phyloP scores from a whole-genome alignment of 1,284 basidiomycete species.

The Sanghuangporus weigelae region DNA sequence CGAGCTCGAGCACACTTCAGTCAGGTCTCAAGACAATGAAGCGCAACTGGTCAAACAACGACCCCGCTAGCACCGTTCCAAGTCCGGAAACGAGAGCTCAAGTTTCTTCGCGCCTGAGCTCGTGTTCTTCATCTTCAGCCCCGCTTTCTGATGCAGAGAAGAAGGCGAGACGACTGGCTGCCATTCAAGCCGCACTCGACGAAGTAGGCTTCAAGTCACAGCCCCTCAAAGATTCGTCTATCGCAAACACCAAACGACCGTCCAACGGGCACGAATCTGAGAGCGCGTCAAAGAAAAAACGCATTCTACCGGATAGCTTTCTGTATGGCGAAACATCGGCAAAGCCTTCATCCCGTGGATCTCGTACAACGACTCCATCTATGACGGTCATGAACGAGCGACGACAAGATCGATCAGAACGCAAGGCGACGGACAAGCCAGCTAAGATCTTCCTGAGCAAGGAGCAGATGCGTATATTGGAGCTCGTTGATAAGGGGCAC shows the following conservation, averaged over 20 bases:
- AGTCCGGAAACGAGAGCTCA: conserved; percentile 29
- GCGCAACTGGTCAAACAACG: conserved; percentile 38
- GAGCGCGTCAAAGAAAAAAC: conserved; percentile 9
- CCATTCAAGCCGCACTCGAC: conserved; percentile 14
- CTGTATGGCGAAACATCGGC: neutral
- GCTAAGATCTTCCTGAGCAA: conserved; percentile 60
- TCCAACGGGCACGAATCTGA: conserved; percentile 7
- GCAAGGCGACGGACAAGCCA: conserved; percentile 30
- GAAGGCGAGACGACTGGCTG: conserved; percentile 5
- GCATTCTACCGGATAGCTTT: conserved; percentile 15
- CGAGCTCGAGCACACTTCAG: conserved; percentile 21
- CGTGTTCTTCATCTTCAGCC: neutral
- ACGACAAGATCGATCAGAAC: conserved; percentile 1
- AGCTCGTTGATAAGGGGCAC: conserved; percentile 63
- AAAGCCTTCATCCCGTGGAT: neutral
- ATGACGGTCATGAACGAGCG: conserved; percentile 14
- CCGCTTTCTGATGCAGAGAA: neutral
- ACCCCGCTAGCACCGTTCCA: conserved; percentile 10
- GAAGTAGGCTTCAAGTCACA: conserved; percentile 1
- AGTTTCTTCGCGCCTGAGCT: neutral
- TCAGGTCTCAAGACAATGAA: conserved; percentile 42
- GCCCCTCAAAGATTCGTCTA: neutral
- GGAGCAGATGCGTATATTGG: conserved; percentile 81
- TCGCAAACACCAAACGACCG: neutral
- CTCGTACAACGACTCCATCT: conserved; percentile 6